Conservation (phyloP, 2,329 filamentous ascomycete species). For the Colletotrichum nymphaeae region DNA sequence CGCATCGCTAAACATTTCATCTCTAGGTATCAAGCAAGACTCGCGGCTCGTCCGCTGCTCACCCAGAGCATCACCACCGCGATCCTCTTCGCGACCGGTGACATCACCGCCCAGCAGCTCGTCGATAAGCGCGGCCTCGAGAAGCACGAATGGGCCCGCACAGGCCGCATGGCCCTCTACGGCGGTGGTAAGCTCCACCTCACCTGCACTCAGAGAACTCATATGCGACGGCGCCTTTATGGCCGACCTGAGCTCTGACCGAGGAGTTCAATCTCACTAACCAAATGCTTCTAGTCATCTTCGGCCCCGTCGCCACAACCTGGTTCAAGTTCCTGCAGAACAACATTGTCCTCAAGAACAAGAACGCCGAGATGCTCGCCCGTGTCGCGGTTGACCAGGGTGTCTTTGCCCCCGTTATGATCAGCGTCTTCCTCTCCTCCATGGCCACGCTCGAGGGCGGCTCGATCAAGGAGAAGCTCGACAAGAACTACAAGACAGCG, state of each 20-base stretch:
- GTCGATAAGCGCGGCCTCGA: conserved; percentile 84
- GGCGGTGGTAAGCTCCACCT: conserved; percentile 70
- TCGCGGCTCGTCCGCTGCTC: conserved; percentile 84
- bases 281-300: conserved; percentile 67
- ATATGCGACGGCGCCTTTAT: no score
- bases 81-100: conserved; percentile 91
- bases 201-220: not conserved
- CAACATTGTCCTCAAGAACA: conserved; percentile 71
- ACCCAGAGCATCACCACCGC: conserved; percentile 93
- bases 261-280: conserved; percentile 3
- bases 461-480: conserved; percentile 72
- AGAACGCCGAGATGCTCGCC: conserved; percentile 79
- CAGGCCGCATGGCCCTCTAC: conserved; percentile 83
- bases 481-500: conserved; percentile 76
- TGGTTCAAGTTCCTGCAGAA: conserved; percentile 87
- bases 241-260: not conserved
- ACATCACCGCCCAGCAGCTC: conserved; percentile 89
- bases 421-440: conserved; percentile 82
- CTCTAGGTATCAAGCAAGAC: conserved; percentile 81
- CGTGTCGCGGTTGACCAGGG: conserved; percentile 85
- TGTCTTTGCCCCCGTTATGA: conserved; percentile 85
- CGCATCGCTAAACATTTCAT: not conserved
- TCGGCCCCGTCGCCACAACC: conserved; percentile 86
- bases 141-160: conserved; percentile 80
- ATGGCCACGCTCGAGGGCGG: conserved; percentile 86